Evolutionary conservation across 805 yeast genomes (phyloP).

Genomic region (Tetrapisispora taiwanensis): DNA sequence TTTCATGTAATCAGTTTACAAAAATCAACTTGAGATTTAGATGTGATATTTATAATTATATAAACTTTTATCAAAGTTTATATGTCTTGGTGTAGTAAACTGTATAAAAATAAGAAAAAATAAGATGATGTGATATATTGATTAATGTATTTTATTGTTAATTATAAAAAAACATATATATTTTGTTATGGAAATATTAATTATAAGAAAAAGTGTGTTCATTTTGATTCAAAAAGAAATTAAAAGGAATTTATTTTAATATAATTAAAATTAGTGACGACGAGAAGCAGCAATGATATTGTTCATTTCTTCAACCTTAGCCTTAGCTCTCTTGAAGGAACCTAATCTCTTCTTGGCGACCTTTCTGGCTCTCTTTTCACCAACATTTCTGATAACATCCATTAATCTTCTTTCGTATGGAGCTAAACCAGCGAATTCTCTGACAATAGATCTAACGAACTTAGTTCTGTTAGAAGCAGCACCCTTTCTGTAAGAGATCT

Average conservation of each 20-base stretch:
- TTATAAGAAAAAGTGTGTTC: constrained; percentile 1
- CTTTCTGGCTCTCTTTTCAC: constrained; percentile 99
- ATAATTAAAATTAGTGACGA: constrained; percentile 52
- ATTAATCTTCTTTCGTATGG: constrained; percentile 99
- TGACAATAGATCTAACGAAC: constrained; percentile 90
- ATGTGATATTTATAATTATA: too few relatives aligned
- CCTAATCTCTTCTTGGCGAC: constrained; percentile 99
- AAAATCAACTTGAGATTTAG: too few relatives aligned
- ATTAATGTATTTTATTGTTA: constrained; percentile 1
- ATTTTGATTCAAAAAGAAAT: background rate
- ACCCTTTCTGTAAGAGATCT: constrained; percentile 94
- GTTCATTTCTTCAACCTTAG: constrained; percentile 98
- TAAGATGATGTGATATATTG: background rate
- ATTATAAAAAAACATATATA: background rate
- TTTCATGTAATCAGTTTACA: too few relatives aligned
- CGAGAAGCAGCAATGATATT: constrained; percentile 92
- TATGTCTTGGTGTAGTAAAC: too few relatives aligned
- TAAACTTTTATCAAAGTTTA: too few relatives aligned
- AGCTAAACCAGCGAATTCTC: constrained; percentile 97
- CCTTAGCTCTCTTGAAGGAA: constrained; percentile 98
- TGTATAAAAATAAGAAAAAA: too few relatives aligned
- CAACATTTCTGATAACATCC: constrained; percentile 99
- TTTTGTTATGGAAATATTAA: constrained; percentile 1
- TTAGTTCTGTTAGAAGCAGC: constrained; percentile 89
- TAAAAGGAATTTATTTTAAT: background rate